Evolutionary conservation across 495 filamentous ascomycete species (phyloP).

Genomic region (Aspergillus saccharolyticus): DNA sequence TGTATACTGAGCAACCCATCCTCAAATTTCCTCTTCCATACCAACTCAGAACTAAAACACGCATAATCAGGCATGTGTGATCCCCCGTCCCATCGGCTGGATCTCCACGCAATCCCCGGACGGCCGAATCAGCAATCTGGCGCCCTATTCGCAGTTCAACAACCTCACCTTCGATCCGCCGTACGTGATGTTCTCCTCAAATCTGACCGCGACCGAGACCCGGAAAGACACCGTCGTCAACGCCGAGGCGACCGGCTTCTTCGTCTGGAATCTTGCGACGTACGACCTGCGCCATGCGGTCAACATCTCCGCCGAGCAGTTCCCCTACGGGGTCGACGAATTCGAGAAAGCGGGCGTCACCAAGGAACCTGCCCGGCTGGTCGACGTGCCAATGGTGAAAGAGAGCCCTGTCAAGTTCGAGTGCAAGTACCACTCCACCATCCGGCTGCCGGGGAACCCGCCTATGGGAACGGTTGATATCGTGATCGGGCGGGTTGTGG

Average conservation of each 20-base stretch:
- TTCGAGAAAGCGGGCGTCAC: slow-evolving; percentile 43
- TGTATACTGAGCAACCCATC: too few species aligned
- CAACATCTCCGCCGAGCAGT: slow-evolving; percentile 44
- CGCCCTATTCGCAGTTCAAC: slow-evolving; percentile 55
- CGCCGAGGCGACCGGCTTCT: slow-evolving; percentile 46
- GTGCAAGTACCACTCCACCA: slow-evolving; percentile 48
- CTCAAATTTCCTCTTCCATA: too few species aligned
- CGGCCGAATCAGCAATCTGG: slow-evolving; percentile 40
- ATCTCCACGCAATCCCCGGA: slow-evolving; percentile 35
- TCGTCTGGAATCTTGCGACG: slow-evolving; percentile 56
- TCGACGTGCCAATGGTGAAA: slow-evolving; percentile 46
- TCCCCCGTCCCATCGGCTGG: slow-evolving; percentile 45
- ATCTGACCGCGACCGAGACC: slow-evolving; percentile 36
- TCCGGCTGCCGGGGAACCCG: slow-evolving; percentile 48
- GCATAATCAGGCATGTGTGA: slow-evolving; percentile 39
- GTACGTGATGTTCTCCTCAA: slow-evolving; percentile 52
- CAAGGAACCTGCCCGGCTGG: slow-evolving; percentile 37
- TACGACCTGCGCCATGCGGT: slow-evolving; percentile 48
- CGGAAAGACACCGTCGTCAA: slow-evolving; percentile 54
- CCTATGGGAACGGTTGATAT: slow-evolving; percentile 51
- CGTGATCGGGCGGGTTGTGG: slow-evolving; percentile 53
- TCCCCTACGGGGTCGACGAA: slow-evolving; percentile 45
- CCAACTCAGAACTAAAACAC: background rate
- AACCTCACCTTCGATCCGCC: slow-evolving; percentile 58
- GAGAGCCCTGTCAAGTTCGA: slow-evolving; percentile 53